A percentile compares a stretch with the other conserved stretches of the same genome.
Evolutionary conservation across 2,329 filamentous ascomycete species (phyloP).

Genomic region (Phialemonium atrogriseum): DNA sequence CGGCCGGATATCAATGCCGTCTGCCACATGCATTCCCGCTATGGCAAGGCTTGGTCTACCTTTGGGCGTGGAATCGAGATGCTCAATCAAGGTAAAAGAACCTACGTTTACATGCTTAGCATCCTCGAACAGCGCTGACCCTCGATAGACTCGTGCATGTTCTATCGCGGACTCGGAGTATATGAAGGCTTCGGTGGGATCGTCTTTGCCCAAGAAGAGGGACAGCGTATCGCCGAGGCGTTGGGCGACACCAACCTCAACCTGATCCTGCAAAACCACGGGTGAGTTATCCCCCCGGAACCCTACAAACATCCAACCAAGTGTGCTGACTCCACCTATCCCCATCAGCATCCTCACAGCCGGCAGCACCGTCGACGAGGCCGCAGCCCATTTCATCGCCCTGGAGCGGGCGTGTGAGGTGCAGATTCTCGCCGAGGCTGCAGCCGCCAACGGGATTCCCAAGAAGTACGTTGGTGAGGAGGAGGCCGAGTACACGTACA

Average conservation of each 20-base stretch:
- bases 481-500: not conserved
- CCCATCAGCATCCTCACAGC: conserved; percentile 54
- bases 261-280: conserved; percentile 53
- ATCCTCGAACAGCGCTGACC: conserved; percentile 23
- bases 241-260: conserved; percentile 39
- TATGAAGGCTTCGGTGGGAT: conserved; percentile 53
- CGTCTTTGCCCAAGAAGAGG: conserved; percentile 48
- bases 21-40: conserved; percentile 48
- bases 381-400: conserved; percentile 50
- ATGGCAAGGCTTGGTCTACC: conserved; percentile 47
- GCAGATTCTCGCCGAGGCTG: conserved; percentile 50
- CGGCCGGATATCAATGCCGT: conserved; percentile 47
- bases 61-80: conserved; percentile 51
- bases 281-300: too few relatives aligned
- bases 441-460: conserved; percentile 17
- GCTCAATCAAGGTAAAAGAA: conserved; percentile 52
- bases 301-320: too few relatives aligned
- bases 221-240: conserved; percentile 42
- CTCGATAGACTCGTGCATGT: conserved; percentile 11
- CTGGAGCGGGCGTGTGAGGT: conserved; percentile 52
- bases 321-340: too few relatives aligned
- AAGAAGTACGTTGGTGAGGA: conserved; percentile 2
- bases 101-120: too few relatives aligned
- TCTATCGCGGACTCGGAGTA: conserved; percentile 48
- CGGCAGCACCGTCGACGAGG: conserved; percentile 54